Percentiles rank a stretch among this genome's conserved stretches.
phyloP scores from a whole-genome alignment of 2,329 filamentous ascomycete genomes.

The Aspergillus versicolor region DNA sequence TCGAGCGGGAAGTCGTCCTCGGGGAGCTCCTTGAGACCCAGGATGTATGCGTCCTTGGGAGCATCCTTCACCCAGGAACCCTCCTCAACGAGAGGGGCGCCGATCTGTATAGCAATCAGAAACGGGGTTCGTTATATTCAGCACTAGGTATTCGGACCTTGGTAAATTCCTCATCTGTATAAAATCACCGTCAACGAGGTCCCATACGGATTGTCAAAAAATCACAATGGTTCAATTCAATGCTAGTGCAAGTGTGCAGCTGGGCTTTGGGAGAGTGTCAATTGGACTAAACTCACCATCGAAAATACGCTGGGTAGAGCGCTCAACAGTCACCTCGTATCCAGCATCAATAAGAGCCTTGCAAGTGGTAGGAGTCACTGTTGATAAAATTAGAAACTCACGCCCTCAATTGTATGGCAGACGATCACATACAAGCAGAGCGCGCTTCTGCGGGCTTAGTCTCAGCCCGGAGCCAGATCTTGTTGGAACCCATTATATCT shows the following conservation, averaged over 20 bases:
- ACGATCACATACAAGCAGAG: conserved; percentile 42
- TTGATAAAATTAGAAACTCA: conserved; percentile 9
- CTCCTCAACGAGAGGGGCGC: conserved; percentile 64
- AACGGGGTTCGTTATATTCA: not conserved
- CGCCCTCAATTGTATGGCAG: conserved; percentile 1
- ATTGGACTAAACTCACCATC: conserved; percentile 33
- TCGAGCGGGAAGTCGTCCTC: conserved; percentile 69
- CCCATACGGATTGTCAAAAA: not conserved
- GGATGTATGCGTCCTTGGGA: conserved; percentile 66
- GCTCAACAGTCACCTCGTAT: conserved; percentile 68
- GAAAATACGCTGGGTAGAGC: conserved; percentile 64
- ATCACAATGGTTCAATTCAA: not conserved
- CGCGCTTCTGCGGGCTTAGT: conserved; percentile 60
- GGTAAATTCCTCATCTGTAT: conserved; percentile 35
- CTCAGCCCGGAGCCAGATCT: conserved; percentile 59
- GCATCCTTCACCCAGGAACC: conserved; percentile 66
- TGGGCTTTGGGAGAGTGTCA: too few relatives aligned
- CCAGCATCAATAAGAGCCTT: conserved; percentile 67
- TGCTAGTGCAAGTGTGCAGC: not conserved
- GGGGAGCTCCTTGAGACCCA: conserved; percentile 76
- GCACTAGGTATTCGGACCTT: conserved; percentile 23
- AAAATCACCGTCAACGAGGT: conserved; percentile 10
- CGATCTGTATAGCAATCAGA: conserved; percentile 44
- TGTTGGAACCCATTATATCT: conserved; percentile 31
- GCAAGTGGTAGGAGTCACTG: conserved; percentile 52